These are phyloP conservation scores for Aureobasidium zeae DNA, from an alignment of 2,329 filamentous ascomycete species.

Conservation along the genomic window DNA sequence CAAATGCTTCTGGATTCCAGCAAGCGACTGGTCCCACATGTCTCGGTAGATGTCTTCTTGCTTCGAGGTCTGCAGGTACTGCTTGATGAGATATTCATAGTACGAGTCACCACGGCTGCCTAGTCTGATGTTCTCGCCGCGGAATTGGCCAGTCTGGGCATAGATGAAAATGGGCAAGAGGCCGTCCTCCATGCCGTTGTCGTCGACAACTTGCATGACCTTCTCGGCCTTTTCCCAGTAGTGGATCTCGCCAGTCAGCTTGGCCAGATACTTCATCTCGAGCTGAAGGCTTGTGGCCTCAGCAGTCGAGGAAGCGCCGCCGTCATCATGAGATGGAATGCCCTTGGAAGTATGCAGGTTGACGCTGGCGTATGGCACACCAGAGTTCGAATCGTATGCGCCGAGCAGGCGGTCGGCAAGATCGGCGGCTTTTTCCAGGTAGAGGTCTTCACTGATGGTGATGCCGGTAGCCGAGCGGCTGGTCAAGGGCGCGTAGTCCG, in stretches of 20 bases:
- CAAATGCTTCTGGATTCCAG: slow-evolving; percentile 81
- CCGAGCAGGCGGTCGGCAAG: slow-evolving; percentile 77
- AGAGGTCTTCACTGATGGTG: slow-evolving; percentile 73
- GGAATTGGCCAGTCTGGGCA: slow-evolving; percentile 67
- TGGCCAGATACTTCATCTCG: slow-evolving; percentile 94
- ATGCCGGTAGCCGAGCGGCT: slow-evolving; percentile 52
- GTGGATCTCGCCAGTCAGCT: slow-evolving; percentile 80
- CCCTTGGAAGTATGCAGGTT: slow-evolving; percentile 71
- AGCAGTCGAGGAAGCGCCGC: slow-evolving; percentile 83
- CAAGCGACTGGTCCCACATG: slow-evolving; percentile 83
- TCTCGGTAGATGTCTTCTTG: slow-evolving; percentile 78
- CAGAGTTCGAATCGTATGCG: slow-evolving; percentile 79
- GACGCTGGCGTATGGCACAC: slow-evolving; percentile 82
- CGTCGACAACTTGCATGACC: slow-evolving; percentile 83
- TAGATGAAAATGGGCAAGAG: slow-evolving; percentile 88
- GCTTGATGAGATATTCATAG: slow-evolving; percentile 96
- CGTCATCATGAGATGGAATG: slow-evolving; percentile 71
- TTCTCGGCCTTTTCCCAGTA: slow-evolving; percentile 91
- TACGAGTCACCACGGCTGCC: slow-evolving; percentile 95
- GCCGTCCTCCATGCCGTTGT: slow-evolving; percentile 68
- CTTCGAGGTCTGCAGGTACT: slow-evolving; percentile 87
- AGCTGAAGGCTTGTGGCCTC: slow-evolving; percentile 88
- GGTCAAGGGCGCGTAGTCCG: slow-evolving; percentile 63
- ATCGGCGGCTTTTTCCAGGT: slow-evolving; percentile 91
- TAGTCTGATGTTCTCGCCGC: slow-evolving; percentile 75